These are phyloP conservation scores for Cordyceps tenuipes DNA, from an alignment of 2,329 filamentous ascomycete species.

Conservation along the genomic window DNA sequence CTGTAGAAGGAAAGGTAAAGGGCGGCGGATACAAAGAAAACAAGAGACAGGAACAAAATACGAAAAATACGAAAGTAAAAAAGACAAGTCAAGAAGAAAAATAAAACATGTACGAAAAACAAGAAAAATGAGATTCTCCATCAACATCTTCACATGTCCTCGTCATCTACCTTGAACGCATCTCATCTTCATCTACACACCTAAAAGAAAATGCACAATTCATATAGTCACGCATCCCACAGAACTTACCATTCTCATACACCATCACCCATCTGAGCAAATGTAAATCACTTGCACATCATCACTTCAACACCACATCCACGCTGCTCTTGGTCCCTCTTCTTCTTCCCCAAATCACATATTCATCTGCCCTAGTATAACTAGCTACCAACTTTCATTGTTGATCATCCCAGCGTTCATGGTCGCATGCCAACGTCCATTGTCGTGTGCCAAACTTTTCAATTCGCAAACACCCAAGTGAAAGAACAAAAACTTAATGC, in stretches of 20 bases:
- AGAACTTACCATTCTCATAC: neutral
- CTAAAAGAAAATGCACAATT: neutral
- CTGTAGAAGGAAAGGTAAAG: conserved; percentile 35
- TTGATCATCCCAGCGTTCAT: neutral
- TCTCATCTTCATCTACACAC: neutral
- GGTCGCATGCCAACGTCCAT: conserved; percentile 6
- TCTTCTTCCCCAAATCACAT: neutral
- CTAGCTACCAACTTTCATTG: neutral
- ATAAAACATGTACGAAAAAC: no score
- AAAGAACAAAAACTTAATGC: conserved; percentile 7
- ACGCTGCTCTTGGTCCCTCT: neutral
- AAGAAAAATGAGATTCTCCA: neutral
- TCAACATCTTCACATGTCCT: neutral
- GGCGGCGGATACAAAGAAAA: neutral
- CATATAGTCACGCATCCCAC: no score
- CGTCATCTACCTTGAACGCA: neutral
- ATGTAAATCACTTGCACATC: neutral
- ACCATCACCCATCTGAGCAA: neutral
- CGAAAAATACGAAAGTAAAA: no score
- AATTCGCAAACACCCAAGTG: conserved; percentile 8
- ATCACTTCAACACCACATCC: neutral
- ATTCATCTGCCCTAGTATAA: conserved; percentile 6
- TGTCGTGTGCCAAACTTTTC: conserved; percentile 8
- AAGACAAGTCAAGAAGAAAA: no score
- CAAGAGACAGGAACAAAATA: neutral